Evolutionary conservation across 331 rosid genomes (phyloP), one percentile per base, ranked within the genome.

Genomic region (Malus hybrid): DNA sequence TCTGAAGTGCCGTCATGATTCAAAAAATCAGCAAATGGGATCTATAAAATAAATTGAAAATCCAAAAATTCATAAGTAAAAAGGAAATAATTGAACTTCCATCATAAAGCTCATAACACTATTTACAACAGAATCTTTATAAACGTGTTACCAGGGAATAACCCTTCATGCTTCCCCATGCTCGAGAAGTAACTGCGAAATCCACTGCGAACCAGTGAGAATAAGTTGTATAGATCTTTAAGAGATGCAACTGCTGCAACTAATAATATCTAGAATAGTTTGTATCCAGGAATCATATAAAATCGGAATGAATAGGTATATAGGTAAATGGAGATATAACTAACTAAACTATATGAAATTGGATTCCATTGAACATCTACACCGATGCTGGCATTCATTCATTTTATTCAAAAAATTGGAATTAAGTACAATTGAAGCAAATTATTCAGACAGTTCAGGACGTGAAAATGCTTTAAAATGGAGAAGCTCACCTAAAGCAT

Each of bases 1-100:
- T 89, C 87, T 69, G 88, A 83, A 78, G 69, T 76, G 32, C 89
- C 95, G 57, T 93, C 87, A 54, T 93, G 96, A 71, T 90, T 93
- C 75, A 83, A 71, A 85, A 93, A 89, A 87, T 89, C 98, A 71
- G 96, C 98, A 89, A 90, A 87, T 64, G 95, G 96, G 81, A 93
- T 93, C 93, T 90, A 72, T 65, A 75, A 57, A 77, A 80, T 34
- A 73, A 65, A 65, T 54, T 85, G 52, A 75, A 71, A 60, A 67
- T 74, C 52, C 24, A 66, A 72, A 65, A 8, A 65, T 16, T 29
- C 42, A 29, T 16, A 48, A 33, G 1, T 14, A 22, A 57, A 32
- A 66, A 3, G 44, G 22, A 16, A 20, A 10, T 5, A 1, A 29
- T 9, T 7, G 5, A 59, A 32, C 22, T 7, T 56, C 12, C 65